Conservation (phyloP, 2,329 filamentous ascomycete species). For the Penicillium vulpinum region DNA sequence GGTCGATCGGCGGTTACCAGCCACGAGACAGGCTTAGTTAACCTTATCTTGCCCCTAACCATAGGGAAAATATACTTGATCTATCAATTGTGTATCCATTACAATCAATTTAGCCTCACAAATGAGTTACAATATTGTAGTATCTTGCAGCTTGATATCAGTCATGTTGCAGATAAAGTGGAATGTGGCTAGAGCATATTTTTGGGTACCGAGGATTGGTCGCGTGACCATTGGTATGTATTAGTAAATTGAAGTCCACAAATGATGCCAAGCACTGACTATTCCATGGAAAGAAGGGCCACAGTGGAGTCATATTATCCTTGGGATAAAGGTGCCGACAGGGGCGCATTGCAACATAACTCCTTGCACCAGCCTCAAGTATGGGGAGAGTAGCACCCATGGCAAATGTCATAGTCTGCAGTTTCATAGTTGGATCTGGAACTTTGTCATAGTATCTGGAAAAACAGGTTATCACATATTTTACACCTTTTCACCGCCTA, state of each 20-base stretch:
- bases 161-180: not conserved
- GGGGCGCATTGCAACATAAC: not conserved
- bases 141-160: not conserved
- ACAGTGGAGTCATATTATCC: not conserved
- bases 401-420: not conserved
- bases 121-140: not conserved
- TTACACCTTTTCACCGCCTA: not conserved
- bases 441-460: too few relatives aligned
- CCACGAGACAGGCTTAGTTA: not conserved
- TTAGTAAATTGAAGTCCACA: not conserved
- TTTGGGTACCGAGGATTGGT: not conserved
- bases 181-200: slow-evolving; percentile 1
- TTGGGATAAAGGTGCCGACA: not conserved
- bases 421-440: not conserved
- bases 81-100: not conserved
- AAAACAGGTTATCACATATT: not conserved
- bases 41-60: not conserved
- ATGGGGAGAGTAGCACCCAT: not conserved
- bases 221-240: not conserved
- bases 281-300: not conserved
- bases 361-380: not conserved
- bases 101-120: too few relatives aligned
- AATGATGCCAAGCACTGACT: not conserved
- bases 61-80: too few relatives aligned
- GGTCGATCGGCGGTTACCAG: not conserved